These are phyloP conservation scores for Lathyrus sativus DNA, from an alignment of 306 rosid genomes.

Conservation along the genomic window DNA sequence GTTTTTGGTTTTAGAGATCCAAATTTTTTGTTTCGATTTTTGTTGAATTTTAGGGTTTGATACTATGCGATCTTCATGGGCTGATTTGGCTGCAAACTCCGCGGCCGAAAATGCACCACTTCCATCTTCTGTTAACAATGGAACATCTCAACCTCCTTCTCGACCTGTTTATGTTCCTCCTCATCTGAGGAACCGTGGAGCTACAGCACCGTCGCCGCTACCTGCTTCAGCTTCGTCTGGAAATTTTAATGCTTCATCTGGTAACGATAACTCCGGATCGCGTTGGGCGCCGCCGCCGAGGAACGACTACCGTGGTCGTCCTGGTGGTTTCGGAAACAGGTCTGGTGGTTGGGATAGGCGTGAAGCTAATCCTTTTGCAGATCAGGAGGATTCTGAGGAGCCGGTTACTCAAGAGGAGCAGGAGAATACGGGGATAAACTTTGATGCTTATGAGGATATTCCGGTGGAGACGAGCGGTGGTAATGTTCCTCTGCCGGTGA, in stretches of 20 bases:
- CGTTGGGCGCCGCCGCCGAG: conserved; percentile 55
- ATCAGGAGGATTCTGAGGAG: conserved; percentile 56
- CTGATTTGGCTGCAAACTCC: conserved; percentile 88
- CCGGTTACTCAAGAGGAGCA: conserved; percentile 60
- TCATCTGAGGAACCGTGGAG: conserved; percentile 67
- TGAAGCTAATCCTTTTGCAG: conserved; percentile 74
- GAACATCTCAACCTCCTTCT: conserved; percentile 40
- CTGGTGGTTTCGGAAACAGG: conserved; percentile 59
- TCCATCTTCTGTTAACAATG: conserved; percentile 40
- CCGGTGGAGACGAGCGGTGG: conserved; percentile 87
- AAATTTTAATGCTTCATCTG: conserved; percentile 40
- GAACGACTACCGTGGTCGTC: conserved; percentile 52
- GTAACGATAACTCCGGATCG: conserved; percentile 40
- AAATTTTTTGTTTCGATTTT: neutral
- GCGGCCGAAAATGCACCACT: conserved; percentile 60
- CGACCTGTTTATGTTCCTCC: conserved; percentile 77
- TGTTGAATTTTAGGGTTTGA: conserved; percentile 21
- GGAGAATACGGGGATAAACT: conserved; percentile 70
- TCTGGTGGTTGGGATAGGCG: conserved; percentile 73
- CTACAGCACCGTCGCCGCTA: conserved; percentile 32
- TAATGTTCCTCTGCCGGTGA: conserved; percentile 73
- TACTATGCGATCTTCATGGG: conserved; percentile 88
- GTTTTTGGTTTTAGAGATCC: neutral
- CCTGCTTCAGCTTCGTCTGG: conserved; percentile 24
- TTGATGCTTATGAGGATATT: conserved; percentile 85